Conservation (phyloP, 257 asterid genomes). For the Jacaranda copaia region DNA sequence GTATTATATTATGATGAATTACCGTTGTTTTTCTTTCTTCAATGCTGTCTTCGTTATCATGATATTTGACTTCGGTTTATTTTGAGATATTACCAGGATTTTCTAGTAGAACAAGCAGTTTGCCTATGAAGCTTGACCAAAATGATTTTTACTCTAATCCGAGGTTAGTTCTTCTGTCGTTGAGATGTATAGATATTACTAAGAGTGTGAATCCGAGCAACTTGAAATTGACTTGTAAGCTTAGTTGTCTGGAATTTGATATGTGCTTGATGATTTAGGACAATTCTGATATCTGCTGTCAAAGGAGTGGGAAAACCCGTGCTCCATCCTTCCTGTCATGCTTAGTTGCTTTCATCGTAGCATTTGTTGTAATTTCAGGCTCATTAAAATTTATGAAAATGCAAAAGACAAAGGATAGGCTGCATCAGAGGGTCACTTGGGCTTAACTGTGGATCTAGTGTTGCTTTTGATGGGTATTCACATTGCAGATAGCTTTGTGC, state of each 20-base stretch:
- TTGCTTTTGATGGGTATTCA: neutral
- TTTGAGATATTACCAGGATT: constrained; percentile 57
- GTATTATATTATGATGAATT: constrained; percentile 8
- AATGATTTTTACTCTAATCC: constrained; percentile 44
- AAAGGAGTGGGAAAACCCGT: constrained; percentile 8
- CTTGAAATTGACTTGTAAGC: constrained; percentile 7
- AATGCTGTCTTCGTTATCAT: neutral
- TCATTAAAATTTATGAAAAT: neutral
- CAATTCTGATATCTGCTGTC: neutral
- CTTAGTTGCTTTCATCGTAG: neutral
- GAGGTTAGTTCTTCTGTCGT: constrained; percentile 56
- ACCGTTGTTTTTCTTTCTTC: neutral
- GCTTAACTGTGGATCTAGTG: neutral
- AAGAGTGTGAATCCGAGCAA: constrained; percentile 2
- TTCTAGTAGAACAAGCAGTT: constrained; percentile 53
- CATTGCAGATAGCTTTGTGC: neutral
- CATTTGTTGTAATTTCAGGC: neutral
- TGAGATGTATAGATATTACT: constrained; percentile 17
- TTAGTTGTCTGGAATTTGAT: constrained; percentile 13
- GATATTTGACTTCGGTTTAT: constrained; percentile 21
- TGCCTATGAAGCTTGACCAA: constrained; percentile 56
- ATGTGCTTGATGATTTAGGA: constrained; percentile 15
- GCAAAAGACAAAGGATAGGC: neutral
- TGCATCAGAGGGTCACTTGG: neutral
- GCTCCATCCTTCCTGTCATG: neutral